Evolutionary conservation across 139 green algal genomes (phyloP).

Genomic region (Haematococcus lacustris): DNA sequence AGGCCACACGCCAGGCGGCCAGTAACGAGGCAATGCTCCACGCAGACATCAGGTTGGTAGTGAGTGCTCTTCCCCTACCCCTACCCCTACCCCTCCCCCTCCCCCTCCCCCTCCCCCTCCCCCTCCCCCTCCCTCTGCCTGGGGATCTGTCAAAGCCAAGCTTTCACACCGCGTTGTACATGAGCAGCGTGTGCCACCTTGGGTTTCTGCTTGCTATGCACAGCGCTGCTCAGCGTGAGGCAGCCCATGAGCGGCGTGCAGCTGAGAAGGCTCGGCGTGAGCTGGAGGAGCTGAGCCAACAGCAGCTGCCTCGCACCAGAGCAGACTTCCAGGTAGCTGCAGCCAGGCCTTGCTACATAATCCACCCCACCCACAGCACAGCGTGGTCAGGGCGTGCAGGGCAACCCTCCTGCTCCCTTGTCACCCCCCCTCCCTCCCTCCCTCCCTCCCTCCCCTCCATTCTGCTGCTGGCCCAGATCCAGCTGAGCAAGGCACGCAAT

Average conservation of each 20-base stretch:
- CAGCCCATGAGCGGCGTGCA: not conserved
- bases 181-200: not conserved
- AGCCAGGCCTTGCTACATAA: no score
- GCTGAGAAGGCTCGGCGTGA: conserved; percentile 12
- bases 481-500: conserved; percentile 5
- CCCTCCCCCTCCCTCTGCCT: no score
- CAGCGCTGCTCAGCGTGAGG: not conserved
- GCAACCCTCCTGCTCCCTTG: not conserved
- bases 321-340: conserved; percentile 6
- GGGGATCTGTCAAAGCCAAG: no score
- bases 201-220: not conserved
- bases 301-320: conserved; percentile 15
- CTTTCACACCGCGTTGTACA: no score
- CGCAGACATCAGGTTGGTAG: conserved; percentile 5
- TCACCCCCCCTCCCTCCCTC: not conserved
- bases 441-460: not conserved
- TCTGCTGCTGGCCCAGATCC: conserved; percentile 1
- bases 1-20: conserved; percentile 2
- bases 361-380: no score
- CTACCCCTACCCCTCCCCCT: not conserved
- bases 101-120: no score
- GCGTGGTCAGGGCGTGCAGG: not conserved
- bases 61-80: not conserved
- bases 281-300: conserved; percentile 2
- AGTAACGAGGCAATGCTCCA: conserved; percentile 9